phyloP scores from a whole-genome alignment of 192 early-diverging fungal species.

The Powellomyces hirtus region DNA sequence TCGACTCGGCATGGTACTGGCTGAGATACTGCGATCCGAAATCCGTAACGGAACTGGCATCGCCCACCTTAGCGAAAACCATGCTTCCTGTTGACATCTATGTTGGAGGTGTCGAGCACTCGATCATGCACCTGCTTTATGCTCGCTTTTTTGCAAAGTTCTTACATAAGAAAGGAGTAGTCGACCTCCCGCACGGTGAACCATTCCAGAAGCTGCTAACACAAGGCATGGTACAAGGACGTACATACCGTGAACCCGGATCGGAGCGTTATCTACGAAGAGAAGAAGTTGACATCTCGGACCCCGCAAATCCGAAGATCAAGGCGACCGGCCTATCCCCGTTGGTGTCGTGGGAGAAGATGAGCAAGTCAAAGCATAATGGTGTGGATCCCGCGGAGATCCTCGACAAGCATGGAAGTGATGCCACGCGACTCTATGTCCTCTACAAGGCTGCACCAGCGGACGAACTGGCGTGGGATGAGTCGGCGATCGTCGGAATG shows the following conservation, averaged over 20 bases:
- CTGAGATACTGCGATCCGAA: slow-evolving; percentile 78
- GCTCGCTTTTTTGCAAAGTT: slow-evolving; percentile 89
- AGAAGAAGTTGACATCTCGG: slow-evolving; percentile 63
- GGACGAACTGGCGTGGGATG: slow-evolving; percentile 91
- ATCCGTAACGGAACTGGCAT: slow-evolving; percentile 33
- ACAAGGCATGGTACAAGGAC: slow-evolving; percentile 94
- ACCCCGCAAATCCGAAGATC: slow-evolving; percentile 51
- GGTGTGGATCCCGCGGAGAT: slow-evolving; percentile 80
- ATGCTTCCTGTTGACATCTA: slow-evolving; percentile 89
- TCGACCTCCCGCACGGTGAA: slow-evolving; percentile 64
- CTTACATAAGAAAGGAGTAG: slow-evolving; percentile 44
- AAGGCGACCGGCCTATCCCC: slow-evolving; percentile 60
- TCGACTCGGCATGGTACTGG: slow-evolving; percentile 98
- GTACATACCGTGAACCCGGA: slow-evolving; percentile 73
- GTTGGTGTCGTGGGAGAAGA: slow-evolving; percentile 78
- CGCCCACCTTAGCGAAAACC: slow-evolving; percentile 26
- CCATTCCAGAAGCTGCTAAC: slow-evolving; percentile 84
- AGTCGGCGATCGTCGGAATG: slow-evolving; percentile 88
- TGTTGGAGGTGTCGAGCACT: slow-evolving; percentile 93
- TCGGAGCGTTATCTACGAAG: slow-evolving; percentile 75
- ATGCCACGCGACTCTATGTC: slow-evolving; percentile 81
- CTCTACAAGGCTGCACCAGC: slow-evolving; percentile 85
- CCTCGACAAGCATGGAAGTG: slow-evolving; percentile 68
- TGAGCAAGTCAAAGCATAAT: slow-evolving; percentile 97
- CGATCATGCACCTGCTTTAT: slow-evolving; percentile 92